A percentile compares a stretch with the other conserved stretches of the same genome.
Evolutionary conservation across 2,329 filamentous ascomycete species (phyloP).

Genomic region (Elsinoe australis): DNA sequence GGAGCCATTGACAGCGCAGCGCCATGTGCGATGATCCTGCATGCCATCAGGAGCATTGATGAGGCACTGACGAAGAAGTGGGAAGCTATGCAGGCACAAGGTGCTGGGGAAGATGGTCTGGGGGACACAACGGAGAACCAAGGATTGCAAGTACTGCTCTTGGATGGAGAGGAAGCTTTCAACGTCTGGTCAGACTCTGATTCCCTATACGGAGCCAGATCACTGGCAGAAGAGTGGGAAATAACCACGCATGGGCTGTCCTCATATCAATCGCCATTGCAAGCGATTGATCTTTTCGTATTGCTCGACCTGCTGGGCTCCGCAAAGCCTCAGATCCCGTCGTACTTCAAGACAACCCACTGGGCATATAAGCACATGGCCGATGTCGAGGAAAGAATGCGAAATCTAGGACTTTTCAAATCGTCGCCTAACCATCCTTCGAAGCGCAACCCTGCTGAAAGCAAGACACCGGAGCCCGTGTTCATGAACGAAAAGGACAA

Average conservation of each 20-base stretch:
- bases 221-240: conserved; percentile 79
- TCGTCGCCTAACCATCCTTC: conserved; percentile 47
- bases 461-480: conserved; percentile 27
- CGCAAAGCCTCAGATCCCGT: conserved; percentile 62
- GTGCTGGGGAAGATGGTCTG: conserved; percentile 31
- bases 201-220: conserved; percentile 69
- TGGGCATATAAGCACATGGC: conserved; percentile 84
- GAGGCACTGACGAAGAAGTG: conserved; percentile 73
- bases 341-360: conserved; percentile 83
- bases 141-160: conserved; percentile 78
- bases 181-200: conserved; percentile 69
- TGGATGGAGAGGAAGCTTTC: conserved; percentile 95
- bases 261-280: conserved; percentile 65
- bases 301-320: conserved; percentile 83
- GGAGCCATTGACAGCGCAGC: conserved; percentile 90
- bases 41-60: conserved; percentile 74
- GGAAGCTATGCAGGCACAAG: conserved; percentile 57
- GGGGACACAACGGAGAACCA: conserved; percentile 59
- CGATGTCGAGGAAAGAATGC: conserved; percentile 63
- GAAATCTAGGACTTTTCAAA: conserved; percentile 58
- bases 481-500: conserved; percentile 64
- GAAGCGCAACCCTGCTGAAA: conserved; percentile 27
- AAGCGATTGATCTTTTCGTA: conserved; percentile 78
- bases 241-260: conserved; percentile 59
- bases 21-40: conserved; percentile 88